Evolutionary conservation across 2,329 filamentous ascomycete species (phyloP).

Genomic region (Aureobasidium sp.): DNA sequence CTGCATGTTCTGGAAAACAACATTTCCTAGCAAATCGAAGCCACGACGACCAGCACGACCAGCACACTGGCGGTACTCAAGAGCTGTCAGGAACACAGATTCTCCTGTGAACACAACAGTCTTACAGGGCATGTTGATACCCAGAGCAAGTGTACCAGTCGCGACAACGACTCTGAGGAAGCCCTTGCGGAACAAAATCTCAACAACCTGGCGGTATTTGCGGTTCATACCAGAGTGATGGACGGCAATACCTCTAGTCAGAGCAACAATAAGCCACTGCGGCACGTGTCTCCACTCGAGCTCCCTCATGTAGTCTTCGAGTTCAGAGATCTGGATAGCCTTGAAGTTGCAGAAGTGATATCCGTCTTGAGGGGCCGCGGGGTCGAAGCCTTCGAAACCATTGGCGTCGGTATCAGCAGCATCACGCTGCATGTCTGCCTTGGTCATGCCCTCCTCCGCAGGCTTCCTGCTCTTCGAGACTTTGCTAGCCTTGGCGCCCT

Average conservation of each 20-base stretch:
- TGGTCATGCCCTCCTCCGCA: conserved; percentile 45
- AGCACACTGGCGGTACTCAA: conserved; percentile 70
- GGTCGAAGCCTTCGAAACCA: conserved; percentile 59
- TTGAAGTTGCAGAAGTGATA: conserved; percentile 62
- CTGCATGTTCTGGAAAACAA: conserved; percentile 65
- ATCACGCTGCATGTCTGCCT: conserved; percentile 52
- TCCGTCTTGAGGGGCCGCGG: conserved; percentile 52
- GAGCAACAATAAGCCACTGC: conserved; percentile 50
- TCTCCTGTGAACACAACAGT: conserved; percentile 72
- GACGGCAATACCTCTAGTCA: conserved; percentile 63
- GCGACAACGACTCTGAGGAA: conserved; percentile 65
- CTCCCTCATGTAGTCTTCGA: conserved; percentile 48
- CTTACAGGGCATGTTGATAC: conserved; percentile 80
- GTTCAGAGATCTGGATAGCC: conserved; percentile 51
- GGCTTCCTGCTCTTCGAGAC: conserved; percentile 36
- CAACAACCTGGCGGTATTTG: conserved; percentile 64
- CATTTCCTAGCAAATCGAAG: conserved; percentile 73
- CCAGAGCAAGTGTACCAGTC: conserved; percentile 67
- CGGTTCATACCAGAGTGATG: conserved; percentile 77
- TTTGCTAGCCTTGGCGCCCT: conserved; percentile 30
- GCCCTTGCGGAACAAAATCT: conserved; percentile 67
- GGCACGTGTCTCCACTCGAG: conserved; percentile 46
- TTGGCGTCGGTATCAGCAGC: conserved; percentile 49
- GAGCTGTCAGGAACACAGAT: conserved; percentile 62
- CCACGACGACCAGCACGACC: conserved; percentile 73